phyloP scores from a whole-genome alignment of 1,139 yeast species.

The Suhomyces ambrosiae region DNA sequence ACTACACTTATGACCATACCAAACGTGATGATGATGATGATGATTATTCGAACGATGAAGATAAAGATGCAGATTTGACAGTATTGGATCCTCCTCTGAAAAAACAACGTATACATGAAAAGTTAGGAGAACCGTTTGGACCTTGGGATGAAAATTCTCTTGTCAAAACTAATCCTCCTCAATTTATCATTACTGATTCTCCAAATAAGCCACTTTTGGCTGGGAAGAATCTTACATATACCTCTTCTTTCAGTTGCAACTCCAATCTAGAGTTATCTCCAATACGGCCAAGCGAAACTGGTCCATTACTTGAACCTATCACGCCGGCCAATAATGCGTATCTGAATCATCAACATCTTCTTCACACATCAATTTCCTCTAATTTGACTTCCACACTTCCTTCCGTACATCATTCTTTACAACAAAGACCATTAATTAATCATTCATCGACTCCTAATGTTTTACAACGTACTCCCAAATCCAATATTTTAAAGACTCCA shows the following conservation, averaged over 20 bases:
- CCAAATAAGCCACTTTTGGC: conserved; percentile 46
- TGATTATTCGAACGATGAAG: conserved; percentile 6
- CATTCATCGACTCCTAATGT: conserved; percentile 12
- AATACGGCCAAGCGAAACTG: conserved; percentile 55
- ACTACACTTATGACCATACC: conserved; percentile 9
- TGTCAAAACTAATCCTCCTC: conserved; percentile 23
- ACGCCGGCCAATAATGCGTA: conserved; percentile 44
- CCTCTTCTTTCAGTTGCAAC: conserved; percentile 67
- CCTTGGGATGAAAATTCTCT: conserved; percentile 10
- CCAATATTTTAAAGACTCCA: conserved; percentile 39
- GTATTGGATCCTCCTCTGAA: conserved; percentile 20
- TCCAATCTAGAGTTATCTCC: conserved; percentile 68
- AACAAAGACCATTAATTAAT: conserved; percentile 18
- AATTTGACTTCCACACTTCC: conserved; percentile 1
- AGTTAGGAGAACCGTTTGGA: conserved; percentile 18
- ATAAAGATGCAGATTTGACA: conserved; percentile 10
- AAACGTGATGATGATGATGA: conserved; percentile 11
- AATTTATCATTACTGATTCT: conserved; percentile 35
- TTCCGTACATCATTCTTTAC: conserved; percentile 14
- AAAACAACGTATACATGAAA: conserved; percentile 16
- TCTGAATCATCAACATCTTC: conserved; percentile 25
- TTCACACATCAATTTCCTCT: conserved; percentile 9
- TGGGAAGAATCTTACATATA: conserved; percentile 47
- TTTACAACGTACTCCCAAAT: conserved; percentile 32
- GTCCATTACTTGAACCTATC: conserved; percentile 62